Base-by-base conservation (phyloP, 208 protist genomes). In the Blastocrithidia nonstop region DNA sequence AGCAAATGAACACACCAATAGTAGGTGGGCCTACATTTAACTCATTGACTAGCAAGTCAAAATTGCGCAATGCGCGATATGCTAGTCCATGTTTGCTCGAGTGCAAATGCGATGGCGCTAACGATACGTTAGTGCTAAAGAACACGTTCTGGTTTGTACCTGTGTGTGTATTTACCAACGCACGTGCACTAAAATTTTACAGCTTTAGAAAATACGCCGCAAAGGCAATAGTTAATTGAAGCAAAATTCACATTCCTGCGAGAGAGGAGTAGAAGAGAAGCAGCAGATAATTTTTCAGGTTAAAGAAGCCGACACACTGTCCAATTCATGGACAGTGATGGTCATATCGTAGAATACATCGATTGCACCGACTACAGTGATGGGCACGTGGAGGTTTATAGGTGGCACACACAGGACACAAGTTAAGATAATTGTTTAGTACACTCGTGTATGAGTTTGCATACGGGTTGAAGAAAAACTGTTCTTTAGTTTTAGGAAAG, bases 271-370 rank as follows among this genome's bases (percentile, higher is more conserved):
- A 93, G 25, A 87, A 41, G 9, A 93, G 45, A 39, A 83, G 50
- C 6, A 89, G 61, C 15, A 93, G 71, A 47, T 87, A 93, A 44
- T 81, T 78, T 40, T 93, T 93, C 64, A 93, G 92, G 64, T 95
- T 95, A 45, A 78, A 86, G 50, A 90, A 88, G n/a, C 88, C 88
- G 1, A 95, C 73, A 50, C 86, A 94, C 41, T 80, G 83, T 6
- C 83, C 88, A 8, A 91, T 60, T 86, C 88, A 95, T 1, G 88
- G 85, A 58, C 87, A 95, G 54, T 95, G 88, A 51, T 95, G 88
- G 50, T 95, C 88, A 53, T 91, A 95, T 60, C 86, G 81, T 39
- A 90, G 62, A 0, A 94, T 65, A 48, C 88, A 95, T 37, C 56
- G 61, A 27, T 85, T 66, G 71, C 88, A 95, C 4, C 61, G 57